Base-by-base conservation (phyloP, 768 basidiomycete species). In the Hygrocybe punicea region DNA sequence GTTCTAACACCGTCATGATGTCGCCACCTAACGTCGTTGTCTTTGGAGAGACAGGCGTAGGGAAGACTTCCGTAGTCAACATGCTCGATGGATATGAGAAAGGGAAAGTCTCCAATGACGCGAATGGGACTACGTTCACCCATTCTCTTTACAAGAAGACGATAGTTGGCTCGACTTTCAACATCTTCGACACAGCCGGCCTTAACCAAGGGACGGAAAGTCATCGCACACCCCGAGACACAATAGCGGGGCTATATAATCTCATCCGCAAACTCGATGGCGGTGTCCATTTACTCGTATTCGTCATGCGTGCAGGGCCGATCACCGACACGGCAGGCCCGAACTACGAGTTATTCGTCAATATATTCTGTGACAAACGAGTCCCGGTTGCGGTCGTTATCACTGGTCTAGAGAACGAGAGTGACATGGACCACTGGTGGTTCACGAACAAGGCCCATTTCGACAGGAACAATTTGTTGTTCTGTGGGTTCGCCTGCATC, bases 141-240 rank as follows among this genome's bases (percentile, higher is more conserved):
- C 44, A 45, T 19, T 8, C 14, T 16, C 17, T 19, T 9, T 17
- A 25, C 62, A 61, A 59, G 63, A 67, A 1, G 60, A 58, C 29
- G 7, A 55, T 34, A 49, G 48, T 49, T 73, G 62, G 50, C 71
- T 53, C 19, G 56, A 47, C 49, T n/a, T 45, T 58, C 33, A 73
- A 60, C 7, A 51, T 57, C 17, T 9, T 24, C 51, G 44, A 45
- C 21, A 45, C 44, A 17, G 44, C 21, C 7, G 44, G 44, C 44
- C 44, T 45, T 19, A 45, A 45, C 17, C 10, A 45, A 45, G 44
- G 44, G 21, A 19, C 17, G 44, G 17, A 9, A 19, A 19, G 44
- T 19, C 10, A 9, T 10, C 36, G n/a, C 36, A 37, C 9, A 37
- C 14, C 17, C 10, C 10, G 17, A 9, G 44, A 9, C 8, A 19